These are phyloP conservation scores for Sutorius eximius DNA, from an alignment of 1,284 basidiomycete species.

Conservation along the genomic window DNA sequence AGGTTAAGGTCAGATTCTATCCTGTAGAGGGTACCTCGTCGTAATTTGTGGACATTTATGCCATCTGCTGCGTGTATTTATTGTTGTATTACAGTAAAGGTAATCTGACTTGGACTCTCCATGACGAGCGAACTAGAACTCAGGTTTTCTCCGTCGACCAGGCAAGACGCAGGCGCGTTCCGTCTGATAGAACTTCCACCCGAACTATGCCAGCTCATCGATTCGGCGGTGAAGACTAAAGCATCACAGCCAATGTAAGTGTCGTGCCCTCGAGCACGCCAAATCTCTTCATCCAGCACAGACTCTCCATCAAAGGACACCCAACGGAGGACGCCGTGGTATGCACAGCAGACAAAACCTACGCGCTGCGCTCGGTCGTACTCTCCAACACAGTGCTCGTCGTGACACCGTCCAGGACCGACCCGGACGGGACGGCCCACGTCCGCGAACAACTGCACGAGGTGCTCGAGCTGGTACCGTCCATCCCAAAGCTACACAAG, in stretches of 20 bases:
- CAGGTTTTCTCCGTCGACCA: slow-evolving; percentile 51
- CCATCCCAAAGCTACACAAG: slow-evolving; percentile 72
- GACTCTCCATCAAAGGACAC: slow-evolving; percentile 79
- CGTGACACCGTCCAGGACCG: slow-evolving; percentile 51
- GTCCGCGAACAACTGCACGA: slow-evolving; percentile 75
- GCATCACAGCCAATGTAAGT: slow-evolving; percentile 22
- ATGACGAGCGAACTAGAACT: slow-evolving; percentile 43
- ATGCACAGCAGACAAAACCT: slow-evolving; percentile 80
- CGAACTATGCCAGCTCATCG: slow-evolving; percentile 57
- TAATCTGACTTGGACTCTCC: background rate
- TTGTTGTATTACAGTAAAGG: background rate
- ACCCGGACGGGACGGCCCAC: slow-evolving; percentile 44
- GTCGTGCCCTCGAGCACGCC: background rate
- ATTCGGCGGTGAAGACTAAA: slow-evolving; percentile 39
- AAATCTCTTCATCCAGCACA: slow-evolving; percentile 30
- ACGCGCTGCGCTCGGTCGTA: slow-evolving; percentile 74
- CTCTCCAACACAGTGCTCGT: slow-evolving; percentile 86
- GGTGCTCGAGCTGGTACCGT: slow-evolving; percentile 73
- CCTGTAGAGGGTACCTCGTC: slow-evolving; percentile 36
- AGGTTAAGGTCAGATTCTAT: slow-evolving; percentile 75
- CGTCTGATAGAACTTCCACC: slow-evolving; percentile 69
- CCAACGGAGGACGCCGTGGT: slow-evolving; percentile 83
- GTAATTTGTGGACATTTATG: slow-evolving; percentile 1
- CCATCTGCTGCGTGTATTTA: background rate
- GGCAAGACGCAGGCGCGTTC: slow-evolving; percentile 50